Conservation (phyloP, 805 yeast genomes). For the Starmerella sirachaensis region DNA sequence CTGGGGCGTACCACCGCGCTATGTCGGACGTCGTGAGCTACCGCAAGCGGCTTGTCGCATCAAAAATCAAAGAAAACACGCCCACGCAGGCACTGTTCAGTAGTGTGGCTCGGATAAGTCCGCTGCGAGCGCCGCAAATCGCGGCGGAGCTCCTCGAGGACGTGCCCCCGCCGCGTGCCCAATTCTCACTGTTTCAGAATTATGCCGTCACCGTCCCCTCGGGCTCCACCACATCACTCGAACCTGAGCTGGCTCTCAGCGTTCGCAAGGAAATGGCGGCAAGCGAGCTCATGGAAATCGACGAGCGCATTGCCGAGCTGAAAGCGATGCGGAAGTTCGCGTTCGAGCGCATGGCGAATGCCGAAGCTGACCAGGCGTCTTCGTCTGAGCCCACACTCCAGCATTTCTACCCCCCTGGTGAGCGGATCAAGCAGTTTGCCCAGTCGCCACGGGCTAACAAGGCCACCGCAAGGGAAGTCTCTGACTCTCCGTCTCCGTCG, state of each 20-base stretch:
- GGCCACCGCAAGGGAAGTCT: too few relatives aligned
- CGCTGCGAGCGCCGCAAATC: conserved; percentile 38
- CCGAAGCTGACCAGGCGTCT: conserved; percentile 54
- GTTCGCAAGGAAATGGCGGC: conserved; percentile 55
- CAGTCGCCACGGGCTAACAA: too few relatives aligned
- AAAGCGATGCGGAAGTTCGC: conserved; percentile 41
- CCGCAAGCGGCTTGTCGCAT: conserved; percentile 13
- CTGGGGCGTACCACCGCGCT: conserved; percentile 16
- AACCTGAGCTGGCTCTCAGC: conserved; percentile 31
- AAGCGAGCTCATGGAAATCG: conserved; percentile 53
- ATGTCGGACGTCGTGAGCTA: conserved; percentile 16
- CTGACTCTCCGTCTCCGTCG: too few relatives aligned
- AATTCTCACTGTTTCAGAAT: conserved; percentile 55
- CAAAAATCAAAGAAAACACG: conserved; percentile 12
- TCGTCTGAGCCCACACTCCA: conserved; percentile 42
- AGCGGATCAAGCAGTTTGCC: conserved; percentile 38
- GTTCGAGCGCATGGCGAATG: conserved; percentile 45
- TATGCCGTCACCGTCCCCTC: conserved; percentile 40
- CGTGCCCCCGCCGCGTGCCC: conserved; percentile 33
- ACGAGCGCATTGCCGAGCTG: conserved; percentile 41
- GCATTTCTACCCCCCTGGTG: conserved; percentile 50
- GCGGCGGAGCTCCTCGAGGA: conserved; percentile 48
- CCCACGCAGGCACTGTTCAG: conserved; percentile 14
- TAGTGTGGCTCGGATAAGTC: conserved; percentile 23
- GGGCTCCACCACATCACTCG: conserved; percentile 32